A percentile compares a stretch with the other conserved stretches of the same genome.
These are phyloP conservation scores for Pulveroboletus ravenelii DNA, from an alignment of 768 basidiomycete species.

Conservation along the genomic window DNA sequence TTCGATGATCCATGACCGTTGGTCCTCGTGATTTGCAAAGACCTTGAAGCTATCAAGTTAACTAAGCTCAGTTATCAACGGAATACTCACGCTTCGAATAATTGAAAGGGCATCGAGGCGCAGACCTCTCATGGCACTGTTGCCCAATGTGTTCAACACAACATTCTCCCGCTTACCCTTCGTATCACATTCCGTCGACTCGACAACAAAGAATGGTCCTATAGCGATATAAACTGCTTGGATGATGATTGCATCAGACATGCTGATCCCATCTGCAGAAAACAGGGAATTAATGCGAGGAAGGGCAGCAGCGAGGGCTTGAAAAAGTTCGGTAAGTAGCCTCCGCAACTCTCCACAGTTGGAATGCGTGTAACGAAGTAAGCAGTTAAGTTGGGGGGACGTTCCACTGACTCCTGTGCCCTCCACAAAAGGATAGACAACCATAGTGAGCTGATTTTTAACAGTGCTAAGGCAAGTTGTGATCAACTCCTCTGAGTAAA, in stretches of 20 bases:
- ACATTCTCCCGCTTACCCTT: constrained; percentile 54
- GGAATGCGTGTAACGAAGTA: constrained; percentile 42
- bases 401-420: constrained; percentile 43
- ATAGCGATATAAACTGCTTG: constrained; percentile 90
- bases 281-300: constrained; percentile 74
- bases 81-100: constrained; percentile 69
- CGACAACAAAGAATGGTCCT: constrained; percentile 90
- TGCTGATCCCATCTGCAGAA: constrained; percentile 55
- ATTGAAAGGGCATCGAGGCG: constrained; percentile 78
- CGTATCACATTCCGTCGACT: constrained; percentile 51
- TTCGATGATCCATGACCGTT: constrained; percentile 96
- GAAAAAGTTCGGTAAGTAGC: constrained; percentile 64
- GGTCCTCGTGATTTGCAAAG: constrained; percentile 86
- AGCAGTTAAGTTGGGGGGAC: constrained; percentile 48
- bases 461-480: constrained; percentile 68
- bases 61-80: neutral
- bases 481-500: constrained; percentile 94
- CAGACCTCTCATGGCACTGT: constrained; percentile 75
- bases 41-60: constrained; percentile 47
- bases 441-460: constrained; percentile 74
- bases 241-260: constrained; percentile 91
- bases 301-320: constrained; percentile 64
- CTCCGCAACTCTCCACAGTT: constrained; percentile 36
- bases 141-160: constrained; percentile 64
- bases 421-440: constrained; percentile 86